Evolutionary conservation across 371 early-diverging fungal species (phyloP).

Genomic region (Dichotomocladium elegans): DNA sequence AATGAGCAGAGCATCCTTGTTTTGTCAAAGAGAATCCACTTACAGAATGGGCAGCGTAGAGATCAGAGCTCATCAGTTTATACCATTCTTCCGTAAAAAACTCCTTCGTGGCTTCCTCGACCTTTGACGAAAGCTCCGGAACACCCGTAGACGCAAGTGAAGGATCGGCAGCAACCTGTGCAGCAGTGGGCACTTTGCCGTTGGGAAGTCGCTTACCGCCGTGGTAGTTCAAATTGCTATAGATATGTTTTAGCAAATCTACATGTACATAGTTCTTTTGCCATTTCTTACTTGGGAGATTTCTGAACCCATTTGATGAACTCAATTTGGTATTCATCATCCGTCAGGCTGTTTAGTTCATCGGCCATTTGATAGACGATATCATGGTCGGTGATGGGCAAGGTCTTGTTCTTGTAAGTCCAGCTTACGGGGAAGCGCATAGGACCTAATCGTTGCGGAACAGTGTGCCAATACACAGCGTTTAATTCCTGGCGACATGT

Average conservation of each 20-base stretch:
- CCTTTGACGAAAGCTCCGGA: conserved; percentile 4
- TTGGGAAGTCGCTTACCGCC: conserved; percentile 26
- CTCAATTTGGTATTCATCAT: conserved; percentile 22
- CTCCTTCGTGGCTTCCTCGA: conserved; percentile 4
- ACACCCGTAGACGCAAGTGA: too few relatives aligned
- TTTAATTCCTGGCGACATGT: too few relatives aligned
- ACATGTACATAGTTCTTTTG: too few relatives aligned
- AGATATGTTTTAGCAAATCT: too few relatives aligned
- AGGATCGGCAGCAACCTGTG: conserved; percentile 17
- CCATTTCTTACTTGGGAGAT: conserved; percentile 17
- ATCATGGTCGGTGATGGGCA: conserved; percentile 26
- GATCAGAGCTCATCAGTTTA: conserved; percentile 19
- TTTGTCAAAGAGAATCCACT: neutral
- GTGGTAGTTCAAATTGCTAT: conserved; percentile 19
- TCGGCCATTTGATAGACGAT: conserved; percentile 25
- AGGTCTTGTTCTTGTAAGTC: conserved; percentile 16
- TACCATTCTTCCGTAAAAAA: conserved; percentile 18
- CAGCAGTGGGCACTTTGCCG: conserved; percentile 22
- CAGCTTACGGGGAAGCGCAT: conserved; percentile 25
- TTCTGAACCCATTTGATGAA: conserved; percentile 29
- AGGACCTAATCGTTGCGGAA: conserved; percentile 6
- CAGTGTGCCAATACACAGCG: too few relatives aligned
- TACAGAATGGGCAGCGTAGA: conserved; percentile 22
- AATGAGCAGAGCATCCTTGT: neutral
- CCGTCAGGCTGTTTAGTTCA: conserved; percentile 18